Evolutionary conservation across 768 basidiomycete genomes (phyloP).

Genomic region (Austroboletus eburneus): DNA sequence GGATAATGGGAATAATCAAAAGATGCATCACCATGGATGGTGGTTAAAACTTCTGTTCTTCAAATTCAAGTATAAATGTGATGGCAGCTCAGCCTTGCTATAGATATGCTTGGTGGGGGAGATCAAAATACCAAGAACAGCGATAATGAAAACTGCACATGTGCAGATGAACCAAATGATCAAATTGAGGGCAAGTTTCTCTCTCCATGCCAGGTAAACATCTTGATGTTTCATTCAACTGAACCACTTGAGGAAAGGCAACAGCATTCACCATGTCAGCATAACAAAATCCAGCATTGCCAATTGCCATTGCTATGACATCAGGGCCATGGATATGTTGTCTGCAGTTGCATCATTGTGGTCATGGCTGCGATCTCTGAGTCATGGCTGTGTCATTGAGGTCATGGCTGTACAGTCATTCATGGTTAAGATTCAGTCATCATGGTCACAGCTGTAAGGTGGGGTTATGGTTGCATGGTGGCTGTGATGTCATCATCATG

Average conservation of each 20-base stretch:
- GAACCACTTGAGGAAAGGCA: conserved; percentile 56
- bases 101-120: conserved; percentile 95
- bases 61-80: conserved; percentile 57
- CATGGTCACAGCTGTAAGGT: too few relatives aligned
- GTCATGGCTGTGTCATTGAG: too few relatives aligned
- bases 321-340: too few relatives aligned
- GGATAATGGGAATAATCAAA: conserved; percentile 67
- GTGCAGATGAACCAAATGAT: conserved; percentile 93
- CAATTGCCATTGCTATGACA: too few relatives aligned
- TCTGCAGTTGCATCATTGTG: too few relatives aligned
- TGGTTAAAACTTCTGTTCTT: conserved; percentile 76
- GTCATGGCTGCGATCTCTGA: too few relatives aligned
- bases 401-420: too few relatives aligned
- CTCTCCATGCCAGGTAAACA: conserved; percentile 93
- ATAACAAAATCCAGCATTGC: conserved; percentile 81
- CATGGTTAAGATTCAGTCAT: too few relatives aligned
- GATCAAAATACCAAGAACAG: conserved; percentile 79
- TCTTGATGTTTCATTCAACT: conserved; percentile 95
- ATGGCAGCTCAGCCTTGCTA: conserved; percentile 67
- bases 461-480: too few relatives aligned
- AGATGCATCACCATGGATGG: conserved; percentile 88
- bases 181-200: conserved; percentile 92
- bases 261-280: conserved; percentile 95
- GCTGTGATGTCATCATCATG: too few relatives aligned
- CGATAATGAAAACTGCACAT: conserved; percentile 91